Evolutionary conservation across 441 rosid species (phyloP).

Genomic region (Oxalis stricta): DNA sequence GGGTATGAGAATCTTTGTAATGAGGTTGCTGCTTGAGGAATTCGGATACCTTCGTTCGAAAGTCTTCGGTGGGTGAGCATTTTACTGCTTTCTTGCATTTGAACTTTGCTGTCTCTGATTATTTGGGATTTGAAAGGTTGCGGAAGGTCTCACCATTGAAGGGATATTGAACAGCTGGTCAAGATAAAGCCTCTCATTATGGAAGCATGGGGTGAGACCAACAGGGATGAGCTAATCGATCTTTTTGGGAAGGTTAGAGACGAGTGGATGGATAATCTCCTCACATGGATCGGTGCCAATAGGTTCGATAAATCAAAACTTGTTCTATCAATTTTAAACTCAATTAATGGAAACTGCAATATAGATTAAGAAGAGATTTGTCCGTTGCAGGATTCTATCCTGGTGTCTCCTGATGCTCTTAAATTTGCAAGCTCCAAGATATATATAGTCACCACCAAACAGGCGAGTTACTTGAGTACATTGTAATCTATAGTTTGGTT

Average conservation of each 20-base stretch:
- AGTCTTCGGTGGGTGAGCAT: constrained; percentile 46
- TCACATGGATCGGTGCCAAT: constrained; percentile 90
- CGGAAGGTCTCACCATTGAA: constrained; percentile 58
- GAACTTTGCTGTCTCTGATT: constrained; percentile 12
- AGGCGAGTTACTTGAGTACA: constrained; percentile 47
- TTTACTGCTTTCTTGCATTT: constrained; percentile 2
- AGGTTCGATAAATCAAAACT: constrained; percentile 37
- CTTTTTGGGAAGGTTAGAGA: constrained; percentile 87
- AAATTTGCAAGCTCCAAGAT: constrained; percentile 70
- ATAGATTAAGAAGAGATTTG: constrained; percentile 7
- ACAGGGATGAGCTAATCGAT: constrained; percentile 45
- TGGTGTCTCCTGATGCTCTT: constrained; percentile 77
- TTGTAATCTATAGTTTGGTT: too few species aligned
- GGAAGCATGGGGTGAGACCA: constrained; percentile 75
- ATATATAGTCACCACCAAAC: constrained; percentile 80
- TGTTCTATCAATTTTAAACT: too few species aligned
- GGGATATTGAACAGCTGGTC: constrained; percentile 66
- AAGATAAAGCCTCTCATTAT: constrained; percentile 56
- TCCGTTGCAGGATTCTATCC: constrained; percentile 67
- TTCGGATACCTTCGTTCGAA: constrained; percentile 43
- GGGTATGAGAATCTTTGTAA: constrained; percentile 80
- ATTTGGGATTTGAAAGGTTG: constrained; percentile 35
- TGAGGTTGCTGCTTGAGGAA: constrained; percentile 67
- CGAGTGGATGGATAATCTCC: constrained; percentile 71
- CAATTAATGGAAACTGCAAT: neutral